Evolutionary conservation across 352 stramenopile species (phyloP), one percentile per base, ranked within the genome.

Genomic region (Poterioochromonas sp.): DNA sequence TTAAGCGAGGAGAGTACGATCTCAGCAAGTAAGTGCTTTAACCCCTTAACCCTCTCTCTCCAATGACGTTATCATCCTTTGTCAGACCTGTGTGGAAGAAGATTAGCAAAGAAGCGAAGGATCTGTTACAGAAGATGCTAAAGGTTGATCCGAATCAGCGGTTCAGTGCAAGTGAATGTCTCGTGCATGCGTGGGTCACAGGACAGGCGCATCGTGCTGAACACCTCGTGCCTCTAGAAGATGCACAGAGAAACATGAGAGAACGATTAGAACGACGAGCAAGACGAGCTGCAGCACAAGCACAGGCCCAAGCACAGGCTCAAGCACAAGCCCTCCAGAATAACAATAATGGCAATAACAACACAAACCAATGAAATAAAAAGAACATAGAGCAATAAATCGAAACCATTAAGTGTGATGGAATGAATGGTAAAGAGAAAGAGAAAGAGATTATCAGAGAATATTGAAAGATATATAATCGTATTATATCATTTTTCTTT

Each of bases 131-230:
- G 26, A 8, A 76, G 11, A 11, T 76, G 18, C 40, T 76, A n/a
- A 29, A 35, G 34, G n/a, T 39, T 34, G 68, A 76, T 62, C 68
- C 68, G 11, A 62, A 39, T 40, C 0, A 39, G 41, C 11, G 68
- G 35, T 41, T 53, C 20, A n/a, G 26, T 76, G 68, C 68, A 39
- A 62, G 2, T 15, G 40, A 76, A 47, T 34, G 1, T 26, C n/a
- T 76, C 18, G 0, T 53, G 8, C 68, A 76, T 32, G 1, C 40
- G 3, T 76, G 68, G 68, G 39, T 76, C 15, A 76, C 84, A 43
- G 89, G 93, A 29, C 1, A 51, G 37, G 65, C 37, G 12, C 62
- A 71, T 43, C 15, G 18, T 71, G 18, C 15, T 32, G 62, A 71
- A n/a, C 62, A 71, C 41, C 39, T 44, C 1, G 3, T 35, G 5